Evolutionary conservation across 2,329 filamentous ascomycete species (phyloP).

Genomic region (Ophiosphaerella narmari): DNA sequence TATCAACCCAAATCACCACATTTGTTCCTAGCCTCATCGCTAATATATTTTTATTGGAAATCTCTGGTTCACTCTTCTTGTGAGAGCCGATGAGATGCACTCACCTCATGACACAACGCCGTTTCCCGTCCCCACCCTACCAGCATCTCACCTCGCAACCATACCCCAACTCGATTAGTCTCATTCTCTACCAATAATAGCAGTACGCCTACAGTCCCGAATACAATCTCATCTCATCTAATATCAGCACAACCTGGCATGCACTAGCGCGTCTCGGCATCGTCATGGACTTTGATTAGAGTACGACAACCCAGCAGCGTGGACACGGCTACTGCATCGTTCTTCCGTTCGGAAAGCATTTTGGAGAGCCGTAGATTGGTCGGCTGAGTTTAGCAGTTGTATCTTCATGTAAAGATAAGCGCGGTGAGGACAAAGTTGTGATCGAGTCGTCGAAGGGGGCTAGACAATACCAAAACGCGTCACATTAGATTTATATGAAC

Average conservation of each 20-base stretch:
- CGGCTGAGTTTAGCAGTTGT: neutral
- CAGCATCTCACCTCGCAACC: neutral
- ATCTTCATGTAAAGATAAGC: too few species aligned
- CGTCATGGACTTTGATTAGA: conserved; percentile 6
- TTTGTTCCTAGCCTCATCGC: neutral
- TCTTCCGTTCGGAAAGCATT: neutral
- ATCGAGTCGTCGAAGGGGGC: neutral
- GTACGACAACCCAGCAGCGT: neutral
- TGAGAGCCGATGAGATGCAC: too few species aligned
- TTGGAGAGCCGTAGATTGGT: neutral
- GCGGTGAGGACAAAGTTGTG: too few species aligned
- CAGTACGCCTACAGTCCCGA: too few species aligned
- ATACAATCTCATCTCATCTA: neutral
- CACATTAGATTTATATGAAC: neutral
- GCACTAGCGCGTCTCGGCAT: conserved; percentile 6
- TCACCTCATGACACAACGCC: too few species aligned
- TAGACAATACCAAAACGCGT: neutral
- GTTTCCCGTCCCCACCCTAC: neutral
- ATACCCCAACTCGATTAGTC: neutral
- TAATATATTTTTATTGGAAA: too few species aligned
- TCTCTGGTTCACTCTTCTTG: too few species aligned
- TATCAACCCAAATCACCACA: neutral
- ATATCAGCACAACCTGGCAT: neutral
- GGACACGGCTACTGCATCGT: neutral
- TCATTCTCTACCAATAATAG: too few species aligned